phyloP scores from a whole-genome alignment of 768 basidiomycete genomes.

The Cubamyces sp. region DNA sequence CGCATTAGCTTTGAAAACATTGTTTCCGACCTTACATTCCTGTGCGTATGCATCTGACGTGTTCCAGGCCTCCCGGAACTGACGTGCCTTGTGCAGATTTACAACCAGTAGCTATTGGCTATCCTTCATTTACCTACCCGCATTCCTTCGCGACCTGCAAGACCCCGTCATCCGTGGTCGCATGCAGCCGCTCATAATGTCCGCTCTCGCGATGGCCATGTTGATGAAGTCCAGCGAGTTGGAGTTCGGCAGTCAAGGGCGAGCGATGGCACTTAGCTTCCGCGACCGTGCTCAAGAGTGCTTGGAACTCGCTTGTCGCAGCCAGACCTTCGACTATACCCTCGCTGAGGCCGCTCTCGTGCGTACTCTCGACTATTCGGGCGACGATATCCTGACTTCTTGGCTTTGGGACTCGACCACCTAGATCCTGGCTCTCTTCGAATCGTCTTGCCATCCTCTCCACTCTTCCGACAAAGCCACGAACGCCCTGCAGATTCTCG shows the following conservation, averaged over 20 bases:
- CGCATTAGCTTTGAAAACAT: conserved; percentile 51
- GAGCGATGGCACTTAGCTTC: conserved; percentile 59
- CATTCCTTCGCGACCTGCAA: conserved; percentile 56
- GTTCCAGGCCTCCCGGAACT: background rate
- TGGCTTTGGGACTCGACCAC: too few relatives aligned
- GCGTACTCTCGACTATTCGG: conserved; percentile 26
- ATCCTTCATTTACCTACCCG: conserved; percentile 64
- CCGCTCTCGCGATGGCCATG: conserved; percentile 69
- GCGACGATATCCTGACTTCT: background rate
- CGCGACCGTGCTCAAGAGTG: conserved; percentile 59
- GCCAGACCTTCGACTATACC: conserved; percentile 59
- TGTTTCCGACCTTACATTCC: conserved; percentile 49
- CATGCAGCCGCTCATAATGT: conserved; percentile 74
- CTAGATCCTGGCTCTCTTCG: conserved; percentile 80
- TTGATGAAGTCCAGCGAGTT: conserved; percentile 75
- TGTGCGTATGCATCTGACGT: conserved; percentile 45
- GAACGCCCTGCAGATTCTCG: conserved; percentile 59
- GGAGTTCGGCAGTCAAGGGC: conserved; percentile 57
- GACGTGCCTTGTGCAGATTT: conserved; percentile 51
- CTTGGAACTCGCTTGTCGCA: conserved; percentile 53
- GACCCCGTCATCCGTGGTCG: conserved; percentile 53
- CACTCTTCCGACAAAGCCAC: conserved; percentile 59
- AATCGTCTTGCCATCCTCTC: conserved; percentile 72
- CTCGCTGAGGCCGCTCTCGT: conserved; percentile 78
- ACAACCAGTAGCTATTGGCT: conserved; percentile 66